Conservation (phyloP, 305 asterid species). For the Coffea humblotiana region DNA sequence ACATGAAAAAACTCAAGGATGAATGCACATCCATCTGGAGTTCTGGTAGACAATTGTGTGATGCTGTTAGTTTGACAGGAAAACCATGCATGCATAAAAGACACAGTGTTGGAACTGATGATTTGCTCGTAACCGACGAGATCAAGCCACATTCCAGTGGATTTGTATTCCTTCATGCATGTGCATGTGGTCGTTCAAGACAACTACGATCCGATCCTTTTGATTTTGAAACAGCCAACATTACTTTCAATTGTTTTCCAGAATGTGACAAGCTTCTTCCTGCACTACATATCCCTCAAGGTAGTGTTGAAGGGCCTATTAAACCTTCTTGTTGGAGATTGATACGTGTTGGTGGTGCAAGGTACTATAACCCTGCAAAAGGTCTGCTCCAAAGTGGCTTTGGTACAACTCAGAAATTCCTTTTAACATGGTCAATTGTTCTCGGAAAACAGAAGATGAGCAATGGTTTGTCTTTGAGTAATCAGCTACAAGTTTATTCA, state of each 20-base stretch:
- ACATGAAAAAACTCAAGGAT: constrained; percentile 60
- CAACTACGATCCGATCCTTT: constrained; percentile 80
- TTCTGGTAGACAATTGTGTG: constrained; percentile 91
- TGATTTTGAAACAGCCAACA: constrained; percentile 82
- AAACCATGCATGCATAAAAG: constrained; percentile 88
- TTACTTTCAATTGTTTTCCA: constrained; percentile 44
- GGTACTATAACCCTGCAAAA: constrained; percentile 75
- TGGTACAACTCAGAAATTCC: constrained; percentile 69
- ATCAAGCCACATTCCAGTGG: constrained; percentile 83
- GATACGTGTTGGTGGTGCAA: constrained; percentile 83
- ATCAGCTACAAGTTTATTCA: constrained; percentile 32
- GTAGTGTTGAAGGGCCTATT: constrained; percentile 48
- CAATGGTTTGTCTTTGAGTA: constrained; percentile 29
- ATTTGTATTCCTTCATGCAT: constrained; percentile 89
- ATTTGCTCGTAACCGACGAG: constrained; percentile 33
- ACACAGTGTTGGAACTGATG: constrained; percentile 45
- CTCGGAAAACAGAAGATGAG: constrained; percentile 48
- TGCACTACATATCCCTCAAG: constrained; percentile 50
- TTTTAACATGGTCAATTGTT: constrained; percentile 61
- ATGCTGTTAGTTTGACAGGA: constrained; percentile 94
- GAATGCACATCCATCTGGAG: constrained; percentile 87
- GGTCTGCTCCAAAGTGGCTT: constrained; percentile 96
- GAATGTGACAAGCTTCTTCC: constrained; percentile 97
- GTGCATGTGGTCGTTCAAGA: constrained; percentile 98
- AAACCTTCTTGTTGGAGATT: constrained; percentile 71